Conservation (phyloP, 257 asterid species). For the Avicennia marina region DNA sequence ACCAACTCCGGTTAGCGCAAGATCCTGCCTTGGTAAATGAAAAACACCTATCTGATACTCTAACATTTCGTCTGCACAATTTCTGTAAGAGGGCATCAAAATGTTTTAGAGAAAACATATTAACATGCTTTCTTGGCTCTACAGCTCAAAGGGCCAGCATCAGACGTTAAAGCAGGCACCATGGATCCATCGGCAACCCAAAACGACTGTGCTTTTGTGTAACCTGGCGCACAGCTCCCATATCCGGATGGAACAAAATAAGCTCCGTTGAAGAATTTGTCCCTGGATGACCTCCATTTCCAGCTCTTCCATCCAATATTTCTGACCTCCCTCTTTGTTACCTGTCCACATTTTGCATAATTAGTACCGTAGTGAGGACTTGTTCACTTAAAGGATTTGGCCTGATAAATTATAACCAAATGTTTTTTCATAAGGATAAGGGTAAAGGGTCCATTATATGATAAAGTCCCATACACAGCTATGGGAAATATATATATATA, state of each 20-base stretch:
- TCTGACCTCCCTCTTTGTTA: slow-evolving; percentile 49
- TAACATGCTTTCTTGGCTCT: slow-evolving; percentile 29
- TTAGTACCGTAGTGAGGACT: not conserved
- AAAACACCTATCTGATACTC: no score
- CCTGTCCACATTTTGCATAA: slow-evolving; percentile 21
- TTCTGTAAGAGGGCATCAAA: not conserved
- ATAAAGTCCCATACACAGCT: no score
- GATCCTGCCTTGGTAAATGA: no score
- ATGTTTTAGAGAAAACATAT: not conserved
- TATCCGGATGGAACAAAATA: slow-evolving; percentile 61
- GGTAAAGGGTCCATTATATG: no score
- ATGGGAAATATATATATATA: not conserved
- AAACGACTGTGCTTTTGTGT: slow-evolving; percentile 35
- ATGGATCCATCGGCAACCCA: slow-evolving; percentile 42
- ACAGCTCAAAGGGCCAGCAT: slow-evolving; percentile 52
- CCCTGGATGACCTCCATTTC: slow-evolving; percentile 77
- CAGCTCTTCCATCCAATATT: slow-evolving; percentile 47
- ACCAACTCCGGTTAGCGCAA: no score
- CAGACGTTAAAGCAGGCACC: slow-evolving; percentile 40
- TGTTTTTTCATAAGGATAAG: not conserved
- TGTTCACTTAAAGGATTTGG: not conserved
- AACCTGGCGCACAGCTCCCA: slow-evolving; percentile 42
- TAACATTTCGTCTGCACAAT: no score
- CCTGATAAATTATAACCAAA: not conserved
- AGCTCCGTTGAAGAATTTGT: slow-evolving; percentile 58